Conservation (phyloP, 495 filamentous ascomycete species). For the Talaromyces adpressus region DNA sequence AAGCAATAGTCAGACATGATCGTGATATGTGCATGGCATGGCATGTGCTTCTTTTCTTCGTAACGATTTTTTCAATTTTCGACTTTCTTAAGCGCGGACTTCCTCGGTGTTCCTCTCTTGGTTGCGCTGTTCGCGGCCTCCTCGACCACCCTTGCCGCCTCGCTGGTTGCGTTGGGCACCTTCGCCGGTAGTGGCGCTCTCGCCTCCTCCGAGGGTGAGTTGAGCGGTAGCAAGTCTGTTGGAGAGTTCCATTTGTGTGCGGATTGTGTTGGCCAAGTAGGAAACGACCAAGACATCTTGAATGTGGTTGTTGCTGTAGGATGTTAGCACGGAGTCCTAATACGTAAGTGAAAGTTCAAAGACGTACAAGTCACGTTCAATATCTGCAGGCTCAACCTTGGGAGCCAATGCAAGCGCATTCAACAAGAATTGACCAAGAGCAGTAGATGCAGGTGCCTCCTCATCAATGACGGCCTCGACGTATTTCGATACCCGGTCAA, state of each 20-base stretch:
- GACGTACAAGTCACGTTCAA: conserved; percentile 87
- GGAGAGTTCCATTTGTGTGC: conserved; percentile 96
- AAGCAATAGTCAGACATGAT: conserved; percentile 17
- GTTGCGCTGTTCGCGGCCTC: conserved; percentile 29
- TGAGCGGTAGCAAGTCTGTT: conserved; percentile 85
- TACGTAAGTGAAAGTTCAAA: conserved; percentile 5
- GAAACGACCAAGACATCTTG: conserved; percentile 96
- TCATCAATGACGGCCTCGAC: conserved; percentile 74
- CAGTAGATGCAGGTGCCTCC: conserved; percentile 65
- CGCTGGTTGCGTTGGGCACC: conserved; percentile 25
- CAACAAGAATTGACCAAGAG: conserved; percentile 89
- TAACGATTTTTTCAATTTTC: conserved; percentile 5
- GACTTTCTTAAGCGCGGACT: conserved; percentile 29
- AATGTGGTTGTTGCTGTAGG: conserved; percentile 84
- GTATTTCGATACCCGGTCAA: conserved; percentile 84
- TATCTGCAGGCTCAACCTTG: conserved; percentile 81
- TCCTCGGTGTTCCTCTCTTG: conserved; percentile 34
- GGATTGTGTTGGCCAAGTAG: conserved; percentile 96
- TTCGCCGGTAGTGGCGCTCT: conserved; percentile 27
- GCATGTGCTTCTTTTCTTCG: conserved; percentile 11
- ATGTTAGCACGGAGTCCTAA: conserved; percentile 45
- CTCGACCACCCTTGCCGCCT: conserved; percentile 44
- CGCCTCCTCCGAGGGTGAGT: conserved; percentile 56
- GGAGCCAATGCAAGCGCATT: conserved; percentile 85
- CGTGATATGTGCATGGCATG: conserved; percentile 7